Percentiles rank a stretch among this genome's conserved stretches.
Conservation (phyloP, 1,139 yeast genomes). For the Sporopachydermia cereana region DNA sequence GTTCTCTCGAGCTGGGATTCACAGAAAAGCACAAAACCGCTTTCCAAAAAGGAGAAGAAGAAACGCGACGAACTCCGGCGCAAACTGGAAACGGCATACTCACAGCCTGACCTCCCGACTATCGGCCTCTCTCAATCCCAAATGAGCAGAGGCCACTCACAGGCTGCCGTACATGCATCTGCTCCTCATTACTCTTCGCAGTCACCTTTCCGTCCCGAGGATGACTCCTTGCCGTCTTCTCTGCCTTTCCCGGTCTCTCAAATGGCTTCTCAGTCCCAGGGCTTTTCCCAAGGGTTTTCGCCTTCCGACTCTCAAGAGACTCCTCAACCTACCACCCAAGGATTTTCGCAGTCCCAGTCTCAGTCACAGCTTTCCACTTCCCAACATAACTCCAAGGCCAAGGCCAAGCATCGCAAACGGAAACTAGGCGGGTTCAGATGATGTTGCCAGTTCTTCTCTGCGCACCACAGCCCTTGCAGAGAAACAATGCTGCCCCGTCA, state of each 20-base stretch:
- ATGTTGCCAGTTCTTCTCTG: too few species aligned
- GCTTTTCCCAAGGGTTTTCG: not conserved
- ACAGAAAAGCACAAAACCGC: not conserved
- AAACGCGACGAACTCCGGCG: not conserved
- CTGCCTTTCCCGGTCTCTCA: not conserved
- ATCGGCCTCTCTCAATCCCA: constrained; percentile 3
- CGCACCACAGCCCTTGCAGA: too few species aligned
- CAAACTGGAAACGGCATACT: not conserved
- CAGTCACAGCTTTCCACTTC: not conserved
- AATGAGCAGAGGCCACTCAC: too few species aligned
- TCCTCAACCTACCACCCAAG: not conserved
- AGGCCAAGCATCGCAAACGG: not conserved
- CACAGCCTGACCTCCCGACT: constrained; percentile 3
- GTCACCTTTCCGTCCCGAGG: too few species aligned
- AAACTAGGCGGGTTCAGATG: constrained; percentile 5
- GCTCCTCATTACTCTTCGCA: too few species aligned
- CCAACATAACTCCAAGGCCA: not conserved
- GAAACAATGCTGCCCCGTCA: too few species aligned
- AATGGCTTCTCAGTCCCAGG: not conserved
- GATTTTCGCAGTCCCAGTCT: constrained; percentile 2
- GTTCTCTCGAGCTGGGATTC: not conserved
- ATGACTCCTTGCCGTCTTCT: too few species aligned
- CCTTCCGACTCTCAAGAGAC: not conserved
- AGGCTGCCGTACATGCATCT: too few species aligned
- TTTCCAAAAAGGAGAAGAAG: not conserved